Percentiles rank a stretch among this genome's conserved stretches.
Conservation (phyloP, 164 flowering plant species). For the Malania oleifera region DNA sequence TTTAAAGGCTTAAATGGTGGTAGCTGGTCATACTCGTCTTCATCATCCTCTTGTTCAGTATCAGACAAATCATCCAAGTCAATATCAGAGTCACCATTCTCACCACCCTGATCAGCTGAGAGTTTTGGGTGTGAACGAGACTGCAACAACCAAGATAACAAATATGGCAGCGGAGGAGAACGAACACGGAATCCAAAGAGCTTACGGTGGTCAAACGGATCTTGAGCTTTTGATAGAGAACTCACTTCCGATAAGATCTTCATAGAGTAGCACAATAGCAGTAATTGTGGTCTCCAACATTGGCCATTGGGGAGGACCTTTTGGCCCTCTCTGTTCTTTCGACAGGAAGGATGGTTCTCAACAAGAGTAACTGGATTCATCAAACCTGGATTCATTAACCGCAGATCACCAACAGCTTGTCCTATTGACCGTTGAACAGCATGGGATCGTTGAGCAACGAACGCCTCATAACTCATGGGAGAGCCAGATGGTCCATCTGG, state of each 20-base stretch:
- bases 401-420: constrained; percentile 85
- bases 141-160: constrained; percentile 83
- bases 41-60: constrained; percentile 69
- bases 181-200: constrained; percentile 86
- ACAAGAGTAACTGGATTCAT: constrained; percentile 90
- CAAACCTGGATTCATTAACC: constrained; percentile 69
- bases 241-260: constrained; percentile 81
- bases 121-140: constrained; percentile 88
- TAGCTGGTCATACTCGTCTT: constrained; percentile 91
- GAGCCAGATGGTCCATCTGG: constrained; percentile 92
- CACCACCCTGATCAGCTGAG: constrained; percentile 66
- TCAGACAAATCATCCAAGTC: constrained; percentile 77
- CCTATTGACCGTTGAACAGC: constrained; percentile 82
- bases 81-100: constrained; percentile 72
- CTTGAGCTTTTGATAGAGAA: constrained; percentile 72
- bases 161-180: constrained; percentile 84
- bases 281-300: constrained; percentile 72
- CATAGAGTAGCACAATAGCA: constrained; percentile 76
- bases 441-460: constrained; percentile 83
- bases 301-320: constrained; percentile 92
- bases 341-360: constrained; percentile 90
- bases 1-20: constrained; percentile 89
- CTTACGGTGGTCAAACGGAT: constrained; percentile 62
- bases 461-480: constrained; percentile 80
- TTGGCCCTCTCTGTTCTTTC: constrained; percentile 81